These are phyloP conservation scores for Paraglomus brasilianum DNA, from an alignment of 192 early-diverging fungal species.

Conservation along the genomic window DNA sequence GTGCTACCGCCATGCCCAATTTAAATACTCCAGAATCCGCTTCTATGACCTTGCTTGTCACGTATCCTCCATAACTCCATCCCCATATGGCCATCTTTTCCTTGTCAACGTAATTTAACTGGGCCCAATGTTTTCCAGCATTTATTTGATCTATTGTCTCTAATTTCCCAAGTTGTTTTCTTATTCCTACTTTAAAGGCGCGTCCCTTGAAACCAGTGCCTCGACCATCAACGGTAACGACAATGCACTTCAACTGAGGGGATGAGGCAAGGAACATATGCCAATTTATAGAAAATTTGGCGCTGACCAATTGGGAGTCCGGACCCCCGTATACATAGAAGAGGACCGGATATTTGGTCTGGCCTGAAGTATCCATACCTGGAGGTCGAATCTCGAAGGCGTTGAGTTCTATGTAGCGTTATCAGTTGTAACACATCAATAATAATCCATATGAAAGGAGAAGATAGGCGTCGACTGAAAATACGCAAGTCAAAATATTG, in stretches of 20 bases:
- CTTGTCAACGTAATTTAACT: conserved; percentile 74
- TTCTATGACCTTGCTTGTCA: conserved; percentile 84
- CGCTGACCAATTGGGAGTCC: conserved; percentile 76
- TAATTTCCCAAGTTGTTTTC: conserved; percentile 72
- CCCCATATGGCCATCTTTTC: conserved; percentile 91
- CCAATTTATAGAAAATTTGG: conserved; percentile 68
- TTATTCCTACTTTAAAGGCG: conserved; percentile 71
- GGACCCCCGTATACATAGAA: conserved; percentile 90
- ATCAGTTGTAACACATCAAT: not conserved
- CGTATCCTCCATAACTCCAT: conserved; percentile 94
- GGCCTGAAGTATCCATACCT: conserved; percentile 65
- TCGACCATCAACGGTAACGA: conserved; percentile 80
- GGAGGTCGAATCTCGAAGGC: conserved; percentile 79
- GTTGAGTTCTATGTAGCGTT: conserved; percentile 56
- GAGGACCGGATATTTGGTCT: conserved; percentile 79
- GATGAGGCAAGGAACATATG: conserved; percentile 62
- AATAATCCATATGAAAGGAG: too few relatives aligned
- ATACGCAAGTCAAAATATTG: not conserved
- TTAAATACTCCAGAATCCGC: conserved; percentile 77
- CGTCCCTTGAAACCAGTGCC: conserved; percentile 89
- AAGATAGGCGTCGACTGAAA: not conserved
- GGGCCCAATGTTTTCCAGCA: conserved; percentile 70
- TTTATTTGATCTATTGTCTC: conserved; percentile 88
- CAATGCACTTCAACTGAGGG: conserved; percentile 59
- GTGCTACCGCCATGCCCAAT: conserved; percentile 90